These are phyloP conservation scores for Fusarium poae DNA, from an alignment of 2,329 filamentous ascomycete genomes.

Conservation along the genomic window DNA sequence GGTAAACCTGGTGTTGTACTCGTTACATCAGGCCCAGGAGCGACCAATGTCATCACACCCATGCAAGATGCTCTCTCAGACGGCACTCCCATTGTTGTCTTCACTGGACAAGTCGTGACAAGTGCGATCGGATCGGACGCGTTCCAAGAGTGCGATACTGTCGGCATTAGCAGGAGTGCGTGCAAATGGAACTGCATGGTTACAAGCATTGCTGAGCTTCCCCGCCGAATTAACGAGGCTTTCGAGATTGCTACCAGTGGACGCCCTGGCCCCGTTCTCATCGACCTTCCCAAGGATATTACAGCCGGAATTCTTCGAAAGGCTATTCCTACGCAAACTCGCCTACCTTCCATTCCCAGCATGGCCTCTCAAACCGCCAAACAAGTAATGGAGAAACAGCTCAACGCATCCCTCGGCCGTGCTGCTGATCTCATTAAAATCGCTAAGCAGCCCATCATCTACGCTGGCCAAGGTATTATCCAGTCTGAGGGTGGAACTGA, in stretches of 20 bases:
- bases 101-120: conserved; percentile 92
- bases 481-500: conserved; percentile 81
- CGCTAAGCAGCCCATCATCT: conserved; percentile 94
- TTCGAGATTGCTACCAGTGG: conserved; percentile 98
- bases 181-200: conserved; percentile 98
- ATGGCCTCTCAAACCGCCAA: conserved; percentile 84
- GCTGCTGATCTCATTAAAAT: conserved; percentile 87
- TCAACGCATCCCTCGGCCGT: conserved; percentile 78
- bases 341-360: conserved; percentile 84
- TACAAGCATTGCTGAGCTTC: conserved; percentile 92
- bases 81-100: conserved; percentile 95
- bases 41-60: conserved; percentile 95
- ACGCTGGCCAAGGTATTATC: conserved; percentile 91
- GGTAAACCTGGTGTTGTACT: conserved; percentile 96
- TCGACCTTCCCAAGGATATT: conserved; percentile 96
- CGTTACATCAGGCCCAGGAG: conserved; percentile 95
- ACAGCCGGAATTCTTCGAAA: conserved; percentile 86
- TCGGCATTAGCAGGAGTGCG: not conserved
- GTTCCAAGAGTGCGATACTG: conserved; percentile 94
- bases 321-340: conserved; percentile 81
- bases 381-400: conserved; percentile 77
- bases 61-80: conserved; percentile 97
- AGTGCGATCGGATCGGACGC: conserved; percentile 84
- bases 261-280: conserved; percentile 91
- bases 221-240: conserved; percentile 94